These are phyloP conservation scores for Novymonas esmeraldas DNA, from an alignment of 208 protist genomes.

Conservation along the genomic window DNA sequence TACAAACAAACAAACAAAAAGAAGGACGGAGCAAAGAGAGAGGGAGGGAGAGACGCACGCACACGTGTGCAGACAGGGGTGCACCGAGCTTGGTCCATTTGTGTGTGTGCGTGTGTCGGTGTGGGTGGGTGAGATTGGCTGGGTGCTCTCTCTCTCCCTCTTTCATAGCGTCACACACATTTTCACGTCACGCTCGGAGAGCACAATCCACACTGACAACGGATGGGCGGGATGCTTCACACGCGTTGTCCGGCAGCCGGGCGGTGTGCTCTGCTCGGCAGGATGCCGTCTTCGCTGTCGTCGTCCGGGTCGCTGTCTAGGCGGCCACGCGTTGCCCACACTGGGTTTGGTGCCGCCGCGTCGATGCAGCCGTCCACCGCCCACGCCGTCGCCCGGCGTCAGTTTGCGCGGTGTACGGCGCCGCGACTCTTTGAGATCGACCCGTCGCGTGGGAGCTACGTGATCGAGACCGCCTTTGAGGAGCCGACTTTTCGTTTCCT, in stretches of 20 bases:
- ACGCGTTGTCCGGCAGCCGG: not conserved
- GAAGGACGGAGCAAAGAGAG: too few species aligned
- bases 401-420: conserved; percentile 30
- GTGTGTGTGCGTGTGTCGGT: not conserved
- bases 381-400: conserved; percentile 9
- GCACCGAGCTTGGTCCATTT: too few species aligned
- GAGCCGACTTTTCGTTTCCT: conserved; percentile 86
- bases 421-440: conserved; percentile 42
- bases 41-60: too few species aligned
- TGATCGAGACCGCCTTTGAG: conserved; percentile 86
- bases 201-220: too few species aligned
- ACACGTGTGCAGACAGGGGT: too few species aligned
- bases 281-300: not conserved
- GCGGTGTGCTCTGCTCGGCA: not conserved
- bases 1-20: too few species aligned
- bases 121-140: not conserved
- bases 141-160: not conserved
- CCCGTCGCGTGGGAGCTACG: conserved; percentile 55
- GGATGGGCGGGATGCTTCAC: too few species aligned
- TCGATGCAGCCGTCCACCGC: too few species aligned
- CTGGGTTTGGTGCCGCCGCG: not conserved
- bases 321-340: not conserved
- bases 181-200: not conserved
- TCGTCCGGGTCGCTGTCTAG: not conserved
- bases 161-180: not conserved